These are phyloP conservation scores for Xerocomellus dryophilus DNA, from an alignment of 768 basidiomycete species.

Conservation along the genomic window DNA sequence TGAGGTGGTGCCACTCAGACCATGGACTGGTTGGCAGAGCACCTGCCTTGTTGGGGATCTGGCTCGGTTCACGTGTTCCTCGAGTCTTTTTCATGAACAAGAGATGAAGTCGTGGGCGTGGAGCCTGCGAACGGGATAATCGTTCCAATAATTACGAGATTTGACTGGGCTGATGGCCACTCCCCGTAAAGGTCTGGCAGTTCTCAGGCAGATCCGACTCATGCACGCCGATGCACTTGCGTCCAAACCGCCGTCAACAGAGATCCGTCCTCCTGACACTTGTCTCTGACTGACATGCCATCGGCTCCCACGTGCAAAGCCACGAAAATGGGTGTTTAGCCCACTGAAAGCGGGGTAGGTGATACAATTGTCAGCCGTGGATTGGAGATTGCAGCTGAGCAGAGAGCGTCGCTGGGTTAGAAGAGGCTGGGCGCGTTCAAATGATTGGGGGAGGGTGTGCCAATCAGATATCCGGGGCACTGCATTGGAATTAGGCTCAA, in stretches of 20 bases:
- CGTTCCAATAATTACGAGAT: conserved; percentile 9
- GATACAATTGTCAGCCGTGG: conserved; percentile 4
- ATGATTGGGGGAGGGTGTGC: conserved; percentile 25
- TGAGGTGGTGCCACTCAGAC: neutral
- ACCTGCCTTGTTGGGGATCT: conserved; percentile 9
- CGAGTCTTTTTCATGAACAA: conserved; percentile 3
- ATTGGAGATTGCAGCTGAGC: conserved; percentile 6
- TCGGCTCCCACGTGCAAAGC: conserved; percentile 9
- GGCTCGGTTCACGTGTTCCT: conserved; percentile 8
- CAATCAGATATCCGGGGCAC: conserved; percentile 38
- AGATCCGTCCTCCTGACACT: conserved; percentile 14
- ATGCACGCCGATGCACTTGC: conserved; percentile 1
- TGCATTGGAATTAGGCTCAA: conserved; percentile 37
- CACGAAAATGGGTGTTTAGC: conserved; percentile 8
- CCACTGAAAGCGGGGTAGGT: conserved; percentile 5
- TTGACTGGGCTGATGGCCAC: neutral
- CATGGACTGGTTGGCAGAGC: neutral
- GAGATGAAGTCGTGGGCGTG: conserved; percentile 12
- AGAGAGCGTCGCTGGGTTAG: conserved; percentile 27
- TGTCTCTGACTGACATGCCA: conserved; percentile 18
- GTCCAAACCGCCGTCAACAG: conserved; percentile 15
- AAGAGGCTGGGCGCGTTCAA: conserved; percentile 17
- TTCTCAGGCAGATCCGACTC: conserved; percentile 34
- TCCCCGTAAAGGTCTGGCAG: conserved; percentile 14
- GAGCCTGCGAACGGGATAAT: conserved; percentile 15